These are phyloP conservation scores for Myriangium duriaei DNA, from an alignment of 2,329 filamentous ascomycete species.

Conservation along the genomic window DNA sequence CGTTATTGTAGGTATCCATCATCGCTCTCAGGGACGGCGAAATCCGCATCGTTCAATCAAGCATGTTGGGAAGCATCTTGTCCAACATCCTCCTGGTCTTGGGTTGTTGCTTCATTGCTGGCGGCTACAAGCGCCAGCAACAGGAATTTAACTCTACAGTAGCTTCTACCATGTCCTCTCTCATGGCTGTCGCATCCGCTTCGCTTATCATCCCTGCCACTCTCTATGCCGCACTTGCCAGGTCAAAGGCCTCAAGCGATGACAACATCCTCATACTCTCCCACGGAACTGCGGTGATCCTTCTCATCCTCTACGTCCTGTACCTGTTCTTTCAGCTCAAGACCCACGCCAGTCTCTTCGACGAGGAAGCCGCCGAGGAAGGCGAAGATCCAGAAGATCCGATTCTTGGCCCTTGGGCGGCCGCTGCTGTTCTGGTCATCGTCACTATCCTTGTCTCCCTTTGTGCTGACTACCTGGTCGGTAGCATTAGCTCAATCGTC, in stretches of 20 bases:
- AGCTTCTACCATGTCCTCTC: conserved; percentile 60
- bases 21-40: conserved; percentile 75
- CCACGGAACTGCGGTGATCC: conserved; percentile 41
- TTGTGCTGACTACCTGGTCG: conserved; percentile 43
- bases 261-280: conserved; percentile 39
- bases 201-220: conserved; percentile 43
- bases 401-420: conserved; percentile 33
- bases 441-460: conserved; percentile 38
- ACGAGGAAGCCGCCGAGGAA: conserved; percentile 24
- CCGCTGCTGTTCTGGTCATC: conserved; percentile 33
- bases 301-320: conserved; percentile 40
- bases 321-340: conserved; percentile 45
- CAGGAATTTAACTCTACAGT: conserved; percentile 58
- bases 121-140: conserved; percentile 32
- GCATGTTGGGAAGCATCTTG: conserved; percentile 90
- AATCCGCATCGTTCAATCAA: conserved; percentile 93
- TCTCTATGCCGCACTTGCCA: conserved; percentile 35
- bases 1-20: conserved; percentile 62
- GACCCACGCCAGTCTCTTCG: conserved; percentile 36
- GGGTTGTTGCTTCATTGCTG: conserved; percentile 41
- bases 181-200: conserved; percentile 44
- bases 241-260: conserved; percentile 26
- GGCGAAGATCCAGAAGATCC: conserved; percentile 19
- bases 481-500: conserved; percentile 42
- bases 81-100: conserved; percentile 79